Evolutionary conservation across 2,329 filamentous ascomycete genomes (phyloP).

Genomic region (Penicillium sp.): DNA sequence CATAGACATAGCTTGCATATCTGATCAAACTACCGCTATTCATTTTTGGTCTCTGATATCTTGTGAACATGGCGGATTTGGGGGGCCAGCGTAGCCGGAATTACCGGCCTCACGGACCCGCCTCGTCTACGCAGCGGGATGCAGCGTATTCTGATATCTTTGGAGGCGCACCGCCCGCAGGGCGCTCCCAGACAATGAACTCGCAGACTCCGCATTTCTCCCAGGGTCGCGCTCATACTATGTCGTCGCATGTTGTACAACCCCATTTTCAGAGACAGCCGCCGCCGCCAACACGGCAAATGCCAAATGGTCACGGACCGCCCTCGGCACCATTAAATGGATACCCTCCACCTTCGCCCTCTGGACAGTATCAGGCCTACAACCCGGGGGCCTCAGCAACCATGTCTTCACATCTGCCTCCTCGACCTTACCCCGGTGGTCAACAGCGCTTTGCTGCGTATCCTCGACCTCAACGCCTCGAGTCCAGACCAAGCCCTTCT

Average conservation of each 20-base stretch:
- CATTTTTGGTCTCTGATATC: constrained; percentile 4
- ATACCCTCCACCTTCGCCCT: constrained; percentile 41
- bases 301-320: constrained; percentile 46
- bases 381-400: constrained; percentile 31
- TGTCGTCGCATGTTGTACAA: constrained; percentile 57
- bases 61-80: constrained; percentile 60
- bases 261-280: constrained; percentile 46
- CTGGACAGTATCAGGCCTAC: constrained; percentile 44
- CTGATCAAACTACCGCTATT: not conserved
- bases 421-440: constrained; percentile 57
- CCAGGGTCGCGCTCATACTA: constrained; percentile 74
- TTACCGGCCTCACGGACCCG: constrained; percentile 57
- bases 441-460: constrained; percentile 62
- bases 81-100: constrained; percentile 61
- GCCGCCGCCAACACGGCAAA: constrained; percentile 45
- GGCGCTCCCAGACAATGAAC: constrained; percentile 93
- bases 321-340: constrained; percentile 35
- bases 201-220: constrained; percentile 66
- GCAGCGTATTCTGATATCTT: constrained; percentile 96
- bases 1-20: constrained; percentile 8
- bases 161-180: constrained; percentile 77
- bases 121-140: constrained; percentile 71
- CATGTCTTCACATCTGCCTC: constrained; percentile 53
- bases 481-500: constrained; percentile 56
- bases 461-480: constrained; percentile 68